phyloP scores from a whole-genome alignment of 495 filamentous ascomycete genomes.

The Bombardia bombarda region DNA sequence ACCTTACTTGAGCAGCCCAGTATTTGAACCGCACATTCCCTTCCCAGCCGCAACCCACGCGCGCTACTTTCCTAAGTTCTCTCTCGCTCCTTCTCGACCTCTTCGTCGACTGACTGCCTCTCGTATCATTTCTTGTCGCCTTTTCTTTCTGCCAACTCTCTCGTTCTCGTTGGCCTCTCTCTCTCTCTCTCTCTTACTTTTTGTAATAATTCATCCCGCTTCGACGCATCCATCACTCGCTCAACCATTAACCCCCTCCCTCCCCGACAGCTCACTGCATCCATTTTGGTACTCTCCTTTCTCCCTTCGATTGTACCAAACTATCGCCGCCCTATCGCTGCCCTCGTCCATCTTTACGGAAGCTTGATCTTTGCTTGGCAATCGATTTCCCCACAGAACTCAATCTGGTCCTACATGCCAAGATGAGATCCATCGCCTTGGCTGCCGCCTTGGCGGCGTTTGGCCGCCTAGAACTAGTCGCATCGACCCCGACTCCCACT shows the following conservation, averaged over 20 bases:
- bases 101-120: too few species aligned
- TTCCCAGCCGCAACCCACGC: too few species aligned
- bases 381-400: not conserved
- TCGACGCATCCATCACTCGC: not conserved
- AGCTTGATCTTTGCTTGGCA: conserved; percentile 3
- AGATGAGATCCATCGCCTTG: conserved; percentile 17
- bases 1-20: too few species aligned
- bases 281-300: conserved; percentile 1
- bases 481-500: conserved; percentile 49
- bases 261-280: not conserved
- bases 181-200: not conserved
- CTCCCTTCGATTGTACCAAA: not conserved
- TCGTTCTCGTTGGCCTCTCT: not conserved
- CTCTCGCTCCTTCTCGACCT: too few species aligned
- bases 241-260: conserved; percentile 1
- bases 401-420: conserved; percentile 3
- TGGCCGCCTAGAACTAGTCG: conserved; percentile 34
- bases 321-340: not conserved
- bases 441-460: conserved; percentile 47
- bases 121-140: too few species aligned
- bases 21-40: too few species aligned
- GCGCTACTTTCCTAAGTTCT: too few species aligned
- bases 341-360: not conserved
- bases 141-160: not conserved
- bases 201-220: conserved; percentile 1